These are phyloP conservation scores for Rhizopogon vinicolor DNA, from an alignment of 768 basidiomycete genomes.

Conservation along the genomic window DNA sequence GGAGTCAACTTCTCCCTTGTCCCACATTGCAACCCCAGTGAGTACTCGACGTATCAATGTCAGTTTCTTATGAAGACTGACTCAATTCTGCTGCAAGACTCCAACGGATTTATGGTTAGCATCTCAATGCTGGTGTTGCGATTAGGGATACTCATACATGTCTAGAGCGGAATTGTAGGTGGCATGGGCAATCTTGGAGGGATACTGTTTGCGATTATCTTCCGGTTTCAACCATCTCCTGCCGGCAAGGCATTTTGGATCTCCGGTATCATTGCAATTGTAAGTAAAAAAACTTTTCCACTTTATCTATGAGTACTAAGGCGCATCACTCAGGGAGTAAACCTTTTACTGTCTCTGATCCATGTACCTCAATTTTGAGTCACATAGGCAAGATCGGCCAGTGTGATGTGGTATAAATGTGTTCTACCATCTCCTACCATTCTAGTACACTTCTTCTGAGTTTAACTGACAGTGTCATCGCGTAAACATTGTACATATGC, in stretches of 20 bases:
- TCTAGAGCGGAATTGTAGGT: constrained; percentile 35
- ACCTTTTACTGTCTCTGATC: constrained; percentile 11
- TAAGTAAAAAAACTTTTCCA: constrained; percentile 4
- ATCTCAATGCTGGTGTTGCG: not conserved
- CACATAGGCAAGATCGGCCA: not conserved
- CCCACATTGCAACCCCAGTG: constrained; percentile 43
- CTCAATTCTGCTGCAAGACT: constrained; percentile 3
- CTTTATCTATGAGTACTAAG: not conserved
- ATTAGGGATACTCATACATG: not conserved
- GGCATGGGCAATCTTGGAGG: constrained; percentile 40
- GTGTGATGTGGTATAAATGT: not conserved
- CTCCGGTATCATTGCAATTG: constrained; percentile 37
- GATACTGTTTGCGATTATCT: constrained; percentile 43
- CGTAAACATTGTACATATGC: too few species aligned
- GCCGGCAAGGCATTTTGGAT: constrained; percentile 44
- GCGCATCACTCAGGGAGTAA: constrained; percentile 10
- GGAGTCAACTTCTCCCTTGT: constrained; percentile 49
- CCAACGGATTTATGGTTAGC: constrained; percentile 33
- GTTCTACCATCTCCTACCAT: too few species aligned
- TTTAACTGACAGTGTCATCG: too few species aligned
- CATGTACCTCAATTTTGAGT: constrained; percentile 10
- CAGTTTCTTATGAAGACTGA: not conserved
- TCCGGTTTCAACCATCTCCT: constrained; percentile 37
- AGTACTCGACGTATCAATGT: constrained; percentile 13
- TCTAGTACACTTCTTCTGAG: too few species aligned